Evolutionary conservation across 257 asterid species (phyloP), one percentile per base, ranked within the genome.

Genomic region (Petunia secreta): DNA sequence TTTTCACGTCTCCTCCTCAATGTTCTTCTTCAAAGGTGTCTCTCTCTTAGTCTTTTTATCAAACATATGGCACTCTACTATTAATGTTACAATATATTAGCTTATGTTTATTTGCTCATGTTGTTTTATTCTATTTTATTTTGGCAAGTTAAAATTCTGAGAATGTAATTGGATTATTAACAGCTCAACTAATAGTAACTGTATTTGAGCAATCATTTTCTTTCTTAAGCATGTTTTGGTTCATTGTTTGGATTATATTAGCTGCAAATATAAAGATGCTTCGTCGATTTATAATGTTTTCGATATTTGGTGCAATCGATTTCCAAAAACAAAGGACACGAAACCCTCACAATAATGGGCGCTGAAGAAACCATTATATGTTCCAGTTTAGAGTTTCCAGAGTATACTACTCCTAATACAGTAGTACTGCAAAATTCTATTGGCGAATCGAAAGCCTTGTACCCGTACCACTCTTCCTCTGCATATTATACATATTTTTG

Each of bases 1-100:
- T 95, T 93, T 87, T 91, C 97, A 52, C 96, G 99, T 82, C 89
- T 91, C 87, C 95, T 95, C 75, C 83, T 93, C 83, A 93, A 93
- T 76, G 91, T 89, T 83, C 92, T 95, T 68, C 96, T 93, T 69
- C 91, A 63, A 62, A 92, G 97, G 99, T n/a, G 34, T 95, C 58
- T 52, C 38, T 15, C 10, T 15, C 10, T n/a, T 66, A 8, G 4
- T 16, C 54, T 36, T 68, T 13, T 54, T 58, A 0, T 55, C 62
- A 73, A 73, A 73, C 25, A 71, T 11, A 34, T 71, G 46, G 41
- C 1, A 11, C 60, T 50, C 34, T 1, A 50, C 34, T 71, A 50
- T 3, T 11, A 0, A 71, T 10, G 34, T 10, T 48, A 46, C 10
- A 4, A 5, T 48, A 60, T 60, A 6, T 58, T 60, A 16, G 8